A percentile compares a stretch with the other conserved stretches of the same genome.
These are phyloP conservation scores for Lachancea dasiensis DNA, from an alignment of 805 yeast species.

Conservation along the genomic window DNA sequence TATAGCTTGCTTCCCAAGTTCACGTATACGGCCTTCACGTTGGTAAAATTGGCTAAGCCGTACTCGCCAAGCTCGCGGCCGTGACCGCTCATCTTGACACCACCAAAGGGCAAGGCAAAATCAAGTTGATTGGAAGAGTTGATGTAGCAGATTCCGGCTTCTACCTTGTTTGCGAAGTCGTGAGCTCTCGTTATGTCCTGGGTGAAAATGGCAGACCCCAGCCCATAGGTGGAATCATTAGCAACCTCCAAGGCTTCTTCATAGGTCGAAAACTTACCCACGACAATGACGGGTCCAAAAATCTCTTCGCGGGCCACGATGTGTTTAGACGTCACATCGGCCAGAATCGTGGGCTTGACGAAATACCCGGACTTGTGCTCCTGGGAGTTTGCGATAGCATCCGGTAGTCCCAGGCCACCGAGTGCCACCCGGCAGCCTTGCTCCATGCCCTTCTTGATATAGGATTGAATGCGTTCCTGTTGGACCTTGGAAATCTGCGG, in stretches of 20 bases:
- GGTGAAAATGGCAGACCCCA: conserved; percentile 44
- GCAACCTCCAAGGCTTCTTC: conserved; percentile 42
- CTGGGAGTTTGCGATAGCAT: conserved; percentile 17
- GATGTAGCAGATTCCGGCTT: conserved; percentile 51
- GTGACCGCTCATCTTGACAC: conserved; percentile 59
- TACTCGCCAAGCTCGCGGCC: conserved; percentile 66
- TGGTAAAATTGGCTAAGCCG: conserved; percentile 57
- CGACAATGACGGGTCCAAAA: conserved; percentile 47
- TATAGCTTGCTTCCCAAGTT: conserved; percentile 41
- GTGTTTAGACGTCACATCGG: conserved; percentile 38
- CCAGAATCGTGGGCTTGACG: conserved; percentile 44
- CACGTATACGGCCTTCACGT: conserved; percentile 64
- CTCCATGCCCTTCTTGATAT: conserved; percentile 43
- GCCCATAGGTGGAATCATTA: conserved; percentile 40
- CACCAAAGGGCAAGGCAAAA: conserved; percentile 59
- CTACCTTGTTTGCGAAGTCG: conserved; percentile 36
- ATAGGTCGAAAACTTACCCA: conserved; percentile 38
- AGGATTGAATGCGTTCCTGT: conserved; percentile 41
- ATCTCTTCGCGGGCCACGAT: conserved; percentile 43
- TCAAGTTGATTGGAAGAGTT: conserved; percentile 55
- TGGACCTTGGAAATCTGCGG: conserved; percentile 51
- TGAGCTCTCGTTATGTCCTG: conserved; percentile 36
- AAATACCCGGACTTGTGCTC: conserved; percentile 31
- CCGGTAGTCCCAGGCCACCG: conserved; percentile 38
- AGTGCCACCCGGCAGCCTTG: conserved; percentile 47